A percentile compares a stretch with the other conserved stretches of the same genome.
phyloP scores from a whole-genome alignment of 2,329 filamentous ascomycete species.

The Ophiostoma piceae region DNA sequence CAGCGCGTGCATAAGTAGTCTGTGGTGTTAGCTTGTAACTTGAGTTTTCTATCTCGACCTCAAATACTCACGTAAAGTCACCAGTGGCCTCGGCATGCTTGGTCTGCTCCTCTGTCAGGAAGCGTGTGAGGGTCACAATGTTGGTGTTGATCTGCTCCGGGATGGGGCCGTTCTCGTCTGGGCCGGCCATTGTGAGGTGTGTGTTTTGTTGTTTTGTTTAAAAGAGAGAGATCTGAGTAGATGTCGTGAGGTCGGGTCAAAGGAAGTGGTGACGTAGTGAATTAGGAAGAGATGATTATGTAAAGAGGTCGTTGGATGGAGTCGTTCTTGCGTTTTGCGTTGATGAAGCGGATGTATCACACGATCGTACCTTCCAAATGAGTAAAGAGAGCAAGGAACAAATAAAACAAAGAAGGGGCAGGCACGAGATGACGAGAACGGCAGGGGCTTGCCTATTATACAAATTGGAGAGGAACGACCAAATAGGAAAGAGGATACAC shows the following conservation, averaged over 20 bases:
- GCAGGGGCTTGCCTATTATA: slow-evolving; percentile 19
- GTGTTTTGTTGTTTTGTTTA: neutral
- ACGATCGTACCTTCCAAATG: neutral
- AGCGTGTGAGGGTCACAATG: slow-evolving; percentile 91
- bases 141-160: slow-evolving; percentile 87
- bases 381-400: neutral
- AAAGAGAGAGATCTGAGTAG: neutral
- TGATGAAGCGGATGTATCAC: neutral
- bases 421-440: slow-evolving; percentile 21
- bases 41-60: too few species aligned
- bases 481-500: slow-evolving; percentile 12
- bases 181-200: slow-evolving; percentile 29
- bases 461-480: slow-evolving; percentile 1
- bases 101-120: slow-evolving; percentile 90
- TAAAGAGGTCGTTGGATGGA: neutral
- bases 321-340: neutral
- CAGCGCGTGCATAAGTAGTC: slow-evolving; percentile 90
- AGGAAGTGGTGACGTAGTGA: neutral
- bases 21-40: slow-evolving; percentile 36
- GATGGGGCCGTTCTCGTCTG: slow-evolving; percentile 43
- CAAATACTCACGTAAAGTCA: slow-evolving; percentile 80
- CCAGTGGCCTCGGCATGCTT: slow-evolving; percentile 94
- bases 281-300: neutral
- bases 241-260: slow-evolving; percentile 16
- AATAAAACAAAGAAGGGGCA: slow-evolving; percentile 1